Evolutionary conservation across 1,284 basidiomycete species (phyloP), one percentile per base, ranked within the genome.

Genomic region (Ustilago hordei): DNA sequence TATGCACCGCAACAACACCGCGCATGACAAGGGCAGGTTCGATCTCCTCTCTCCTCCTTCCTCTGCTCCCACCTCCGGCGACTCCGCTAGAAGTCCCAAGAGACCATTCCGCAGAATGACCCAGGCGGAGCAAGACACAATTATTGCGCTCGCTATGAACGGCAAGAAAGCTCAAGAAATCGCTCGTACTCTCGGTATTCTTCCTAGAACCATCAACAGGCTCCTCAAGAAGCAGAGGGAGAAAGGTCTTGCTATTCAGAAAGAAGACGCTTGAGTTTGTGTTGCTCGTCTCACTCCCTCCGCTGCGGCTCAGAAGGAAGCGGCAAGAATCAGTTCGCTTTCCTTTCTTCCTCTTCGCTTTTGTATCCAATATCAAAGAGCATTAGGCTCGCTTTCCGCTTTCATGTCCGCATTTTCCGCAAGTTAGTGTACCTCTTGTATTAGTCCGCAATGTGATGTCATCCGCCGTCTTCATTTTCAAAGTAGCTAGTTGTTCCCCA

Each of bases 81-180:
- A 17, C 9, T 32, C 23, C 15, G 23, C 53, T 28, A 38, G 4
- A 19, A 11, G 47, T 8, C 11, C 48, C 17, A 34, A 28, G 17
- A 1, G 12, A 3, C 4, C 3, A 9, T 6, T 3, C 23, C 50
- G 38, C 15, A 43, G 0, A 12, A 67, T 61, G 3, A 48, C 57
- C 41, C 56, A 66, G 2, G 19, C 23, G 0, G 64, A 72, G 8
- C 60, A 53, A 19, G 53, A 60, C 23, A 53, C 54, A 19, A 72
- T 72, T 54, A 19, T 60, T 9, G 23, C 13, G 15, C 50, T 72
- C 52, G 35, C 35, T 3, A 28, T 39, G 9, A 9, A 8, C 15
- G 69, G 69, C 35, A 64, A 57, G 35, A 6, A 8, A 1, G 39
- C 56, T 11, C 3, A 0, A 2, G 59, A 63, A 17, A 67, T 72